These are phyloP conservation scores for Syzygium aqueum DNA, from an alignment of 345 rosid species.

Conservation along the genomic window DNA sequence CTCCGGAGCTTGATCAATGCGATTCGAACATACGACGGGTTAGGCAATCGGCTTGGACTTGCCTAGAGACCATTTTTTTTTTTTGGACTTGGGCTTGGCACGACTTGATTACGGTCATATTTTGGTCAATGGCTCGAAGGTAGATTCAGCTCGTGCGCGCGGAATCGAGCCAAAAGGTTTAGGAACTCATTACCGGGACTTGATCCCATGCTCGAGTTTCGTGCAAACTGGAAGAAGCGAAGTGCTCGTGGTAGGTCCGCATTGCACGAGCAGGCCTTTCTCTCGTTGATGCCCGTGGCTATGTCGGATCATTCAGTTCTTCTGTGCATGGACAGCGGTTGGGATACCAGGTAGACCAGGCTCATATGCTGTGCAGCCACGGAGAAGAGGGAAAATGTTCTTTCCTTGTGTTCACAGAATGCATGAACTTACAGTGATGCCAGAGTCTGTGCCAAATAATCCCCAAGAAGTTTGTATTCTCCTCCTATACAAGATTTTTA, in stretches of 20 bases:
- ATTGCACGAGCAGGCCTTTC: too few relatives aligned
- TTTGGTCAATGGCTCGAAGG: neutral
- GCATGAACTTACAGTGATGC: neutral
- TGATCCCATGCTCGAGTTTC: too few relatives aligned
- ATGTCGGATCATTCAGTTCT: too few relatives aligned
- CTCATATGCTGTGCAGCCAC: neutral
- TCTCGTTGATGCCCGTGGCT: too few relatives aligned
- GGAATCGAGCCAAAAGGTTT: too few relatives aligned
- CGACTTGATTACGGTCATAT: neutral
- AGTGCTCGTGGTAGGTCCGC: too few relatives aligned
- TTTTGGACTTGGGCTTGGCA: neutral
- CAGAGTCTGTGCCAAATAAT: neutral
- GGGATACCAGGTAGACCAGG: neutral
- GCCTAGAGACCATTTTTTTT: neutral
- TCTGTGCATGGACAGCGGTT: neutral
- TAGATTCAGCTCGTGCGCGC: neutral
- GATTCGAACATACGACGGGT: neutral
- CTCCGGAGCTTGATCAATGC: neutral
- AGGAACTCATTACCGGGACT: too few relatives aligned
- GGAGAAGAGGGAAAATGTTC: neutral
- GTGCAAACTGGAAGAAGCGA: too few relatives aligned
- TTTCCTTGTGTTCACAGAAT: neutral
- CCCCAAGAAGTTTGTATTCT: neutral
- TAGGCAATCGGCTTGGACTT: neutral
- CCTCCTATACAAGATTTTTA: neutral